Base-by-base conservation (phyloP, 352 stramenopile species). In the Globisporangium spiculum region DNA sequence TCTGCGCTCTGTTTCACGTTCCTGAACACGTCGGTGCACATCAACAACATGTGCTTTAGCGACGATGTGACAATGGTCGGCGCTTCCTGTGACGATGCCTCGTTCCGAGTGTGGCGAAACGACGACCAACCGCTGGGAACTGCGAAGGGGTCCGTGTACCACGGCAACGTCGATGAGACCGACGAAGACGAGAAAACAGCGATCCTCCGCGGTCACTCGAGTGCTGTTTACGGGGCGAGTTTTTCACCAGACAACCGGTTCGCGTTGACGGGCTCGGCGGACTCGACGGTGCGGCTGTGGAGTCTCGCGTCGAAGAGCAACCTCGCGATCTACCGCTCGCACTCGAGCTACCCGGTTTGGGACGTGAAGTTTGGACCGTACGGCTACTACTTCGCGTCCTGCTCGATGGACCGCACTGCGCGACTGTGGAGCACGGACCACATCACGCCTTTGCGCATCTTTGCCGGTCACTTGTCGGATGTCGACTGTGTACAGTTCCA, bases 371-470 rank as follows among this genome's bases (percentile, higher is more conserved):
- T 97, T 68, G 81, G 88, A 12, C 90, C 91, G 18, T 84, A 86
- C 20, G 96, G 96, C 14, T 98, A 98, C 75, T 98, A 98, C 69
- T 99, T 98, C 81, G 95, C 92, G 22, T 97, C 92, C 12, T 96
- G 89, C 67, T 97, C 91, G 22, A 97, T 94, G 71, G 96, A 99
- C 68, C 91, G 91, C 24, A 98, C 92, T 18, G 94, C 91, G 10
- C 79, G 96, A 22, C 79, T 99, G 18, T 99, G 93, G 94, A 95
- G 89, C 60, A 98, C 94, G 0, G 96, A 99, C 72, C 86, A 90
- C 64, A 72, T 91, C 61, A 88, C 86, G 34, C 96, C 96, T 46
- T 72, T 98, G 46, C 91, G 96, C n/a, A 65, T 98, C 18, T 98
- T 98, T 66, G 88, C 88, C 18, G 96, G 96, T 4, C 96, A 99